Conservation (phyloP, 371 early-diverging fungal species). For the Lichtheimia corymbifera region DNA sequence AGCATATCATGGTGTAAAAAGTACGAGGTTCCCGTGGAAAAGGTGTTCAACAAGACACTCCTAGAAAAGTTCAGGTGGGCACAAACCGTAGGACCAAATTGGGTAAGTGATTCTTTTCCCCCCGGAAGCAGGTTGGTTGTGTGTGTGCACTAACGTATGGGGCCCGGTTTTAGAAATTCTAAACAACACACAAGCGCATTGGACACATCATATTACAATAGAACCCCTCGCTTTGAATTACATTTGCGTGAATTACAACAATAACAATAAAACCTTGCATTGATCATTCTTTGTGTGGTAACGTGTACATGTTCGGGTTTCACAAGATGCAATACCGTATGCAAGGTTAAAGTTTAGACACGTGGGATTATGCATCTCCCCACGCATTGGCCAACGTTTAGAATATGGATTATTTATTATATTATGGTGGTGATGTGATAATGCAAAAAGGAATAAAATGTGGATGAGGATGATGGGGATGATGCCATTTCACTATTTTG, state of each 20-base stretch:
- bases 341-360: background rate
- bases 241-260: background rate
- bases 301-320: background rate
- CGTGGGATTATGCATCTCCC: background rate
- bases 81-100: constrained; percentile 69
- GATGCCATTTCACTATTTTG: background rate
- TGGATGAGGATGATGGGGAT: no score
- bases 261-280: no score
- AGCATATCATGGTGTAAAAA: constrained; percentile 92
- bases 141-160: background rate
- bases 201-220: background rate
- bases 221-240: background rate
- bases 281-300: background rate
- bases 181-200: background rate
- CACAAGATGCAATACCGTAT: no score
- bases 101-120: constrained; percentile 37
- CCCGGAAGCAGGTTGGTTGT: background rate
- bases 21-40: constrained; percentile 86
- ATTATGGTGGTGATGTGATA: background rate
- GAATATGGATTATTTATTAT: background rate
- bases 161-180: constrained; percentile 9
- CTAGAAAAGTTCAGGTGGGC: constrained; percentile 98
- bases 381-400: background rate
- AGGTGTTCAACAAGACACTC: constrained; percentile 89
- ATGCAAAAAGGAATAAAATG: background rate